These are phyloP conservation scores for Leccinum rimulosum DNA, from an alignment of 768 basidiomycete genomes.

Conservation along the genomic window DNA sequence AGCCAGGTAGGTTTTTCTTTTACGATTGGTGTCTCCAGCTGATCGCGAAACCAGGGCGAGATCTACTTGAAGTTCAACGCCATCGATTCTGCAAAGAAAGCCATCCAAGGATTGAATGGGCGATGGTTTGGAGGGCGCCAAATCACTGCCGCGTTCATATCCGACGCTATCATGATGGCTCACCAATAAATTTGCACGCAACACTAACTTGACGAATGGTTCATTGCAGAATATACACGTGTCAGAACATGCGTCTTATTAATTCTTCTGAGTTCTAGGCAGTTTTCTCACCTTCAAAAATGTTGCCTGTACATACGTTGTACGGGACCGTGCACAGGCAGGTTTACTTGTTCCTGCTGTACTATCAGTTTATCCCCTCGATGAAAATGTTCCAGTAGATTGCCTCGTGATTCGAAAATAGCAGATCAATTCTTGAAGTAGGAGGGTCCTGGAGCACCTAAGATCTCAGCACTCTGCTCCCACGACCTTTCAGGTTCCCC, in stretches of 20 bases:
- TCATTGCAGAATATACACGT: constrained; percentile 28
- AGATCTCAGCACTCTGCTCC: constrained; percentile 4
- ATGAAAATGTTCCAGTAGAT: constrained; percentile 36
- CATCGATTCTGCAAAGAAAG: constrained; percentile 77
- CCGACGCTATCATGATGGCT: constrained; percentile 92
- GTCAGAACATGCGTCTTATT: constrained; percentile 23
- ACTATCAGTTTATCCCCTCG: constrained; percentile 31
- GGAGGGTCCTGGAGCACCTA: constrained; percentile 3
- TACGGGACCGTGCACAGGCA: constrained; percentile 37
- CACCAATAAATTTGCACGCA: constrained; percentile 54
- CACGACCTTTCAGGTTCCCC: neutral
- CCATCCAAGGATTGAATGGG: constrained; percentile 88
- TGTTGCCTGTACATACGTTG: constrained; percentile 31
- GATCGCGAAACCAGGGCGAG: constrained; percentile 66
- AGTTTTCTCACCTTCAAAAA: constrained; percentile 28
- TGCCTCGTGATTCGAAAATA: constrained; percentile 23
- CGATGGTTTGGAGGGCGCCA: constrained; percentile 96
- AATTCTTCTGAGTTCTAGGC: constrained; percentile 33
- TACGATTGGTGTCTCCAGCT: constrained; percentile 1
- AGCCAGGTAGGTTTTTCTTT: constrained; percentile 64
- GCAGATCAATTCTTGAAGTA: constrained; percentile 22
- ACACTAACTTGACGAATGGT: constrained; percentile 27
- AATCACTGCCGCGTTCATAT: constrained; percentile 84
- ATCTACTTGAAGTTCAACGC: constrained; percentile 92
- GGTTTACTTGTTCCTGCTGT: constrained; percentile 36